phyloP scores from a whole-genome alignment of 805 yeast genomes.

The Kregervanrija pseudodelftensis region DNA sequence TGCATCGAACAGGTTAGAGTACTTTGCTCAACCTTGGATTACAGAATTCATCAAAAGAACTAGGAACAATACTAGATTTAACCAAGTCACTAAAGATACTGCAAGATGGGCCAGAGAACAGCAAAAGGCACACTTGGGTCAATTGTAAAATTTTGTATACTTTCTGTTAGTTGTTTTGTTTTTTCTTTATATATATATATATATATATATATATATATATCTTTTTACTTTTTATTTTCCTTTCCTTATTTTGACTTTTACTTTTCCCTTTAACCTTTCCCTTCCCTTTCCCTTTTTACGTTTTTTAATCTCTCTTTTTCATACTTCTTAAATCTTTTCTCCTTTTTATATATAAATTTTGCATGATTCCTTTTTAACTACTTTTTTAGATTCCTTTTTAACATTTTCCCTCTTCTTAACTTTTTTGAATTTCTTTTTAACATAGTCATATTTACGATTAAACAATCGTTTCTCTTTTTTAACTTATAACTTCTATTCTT shows the following conservation, averaged over 20 bases:
- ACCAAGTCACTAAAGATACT: constrained; percentile 72
- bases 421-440: constrained; percentile 8
- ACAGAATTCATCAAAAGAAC: constrained; percentile 68
- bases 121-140: constrained; percentile 35
- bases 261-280: neutral
- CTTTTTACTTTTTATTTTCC: neutral
- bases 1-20: constrained; percentile 63
- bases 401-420: constrained; percentile 5
- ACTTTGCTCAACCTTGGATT: constrained; percentile 72
- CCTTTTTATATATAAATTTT: neutral
- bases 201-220: no score
- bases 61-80: constrained; percentile 53
- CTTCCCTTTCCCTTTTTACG: neutral
- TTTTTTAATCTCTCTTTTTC: neutral
- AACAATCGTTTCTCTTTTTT: constrained; percentile 7
- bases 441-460: constrained; percentile 3
- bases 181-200: neutral
- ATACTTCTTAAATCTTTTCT: neutral
- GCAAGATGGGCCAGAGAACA: constrained; percentile 97
- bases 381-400: constrained; percentile 8
- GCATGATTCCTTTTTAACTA: neutral
- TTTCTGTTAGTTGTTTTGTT: neutral
- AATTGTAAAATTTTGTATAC: constrained; percentile 5
- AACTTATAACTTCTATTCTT: constrained; percentile 4
- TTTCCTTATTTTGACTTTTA: neutral